These are phyloP conservation scores for Rhodotorula sp. DNA, from an alignment of 1,284 basidiomycete genomes.

Conservation along the genomic window DNA sequence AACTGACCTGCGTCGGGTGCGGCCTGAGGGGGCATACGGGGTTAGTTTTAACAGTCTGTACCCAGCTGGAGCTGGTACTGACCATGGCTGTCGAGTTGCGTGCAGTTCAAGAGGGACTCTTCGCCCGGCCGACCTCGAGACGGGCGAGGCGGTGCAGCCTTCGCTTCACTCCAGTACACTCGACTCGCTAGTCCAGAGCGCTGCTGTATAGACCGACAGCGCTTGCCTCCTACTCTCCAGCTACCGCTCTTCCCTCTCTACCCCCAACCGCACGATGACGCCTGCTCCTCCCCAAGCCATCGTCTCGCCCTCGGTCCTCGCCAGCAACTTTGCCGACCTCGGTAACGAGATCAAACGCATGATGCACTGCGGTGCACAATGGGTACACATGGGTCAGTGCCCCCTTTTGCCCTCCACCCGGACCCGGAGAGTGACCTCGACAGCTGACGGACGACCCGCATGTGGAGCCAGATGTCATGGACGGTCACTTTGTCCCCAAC, in stretches of 20 bases:
- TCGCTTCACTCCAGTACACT: too few relatives aligned
- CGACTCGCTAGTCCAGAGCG: too few relatives aligned
- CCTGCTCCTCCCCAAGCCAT: constrained; percentile 21
- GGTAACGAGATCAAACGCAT: constrained; percentile 87
- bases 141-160: not conserved
- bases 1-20: constrained; percentile 28
- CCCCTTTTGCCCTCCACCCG: not conserved
- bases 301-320: constrained; percentile 46
- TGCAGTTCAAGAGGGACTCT: not conserved
- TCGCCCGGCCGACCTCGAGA: not conserved
- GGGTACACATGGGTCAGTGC: constrained; percentile 88
- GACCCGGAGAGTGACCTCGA: not conserved
- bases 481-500: constrained; percentile 98
- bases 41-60: not conserved
- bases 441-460: too few relatives aligned
- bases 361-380: constrained; percentile 86
- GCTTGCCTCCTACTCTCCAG: too few relatives aligned
- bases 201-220: too few relatives aligned
- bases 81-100: constrained; percentile 3
- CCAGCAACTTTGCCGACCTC: constrained; percentile 87
- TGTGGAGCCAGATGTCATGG: constrained; percentile 76
- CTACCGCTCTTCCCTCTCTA: too few relatives aligned
- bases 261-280: too few relatives aligned
- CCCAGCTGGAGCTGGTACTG: not conserved
- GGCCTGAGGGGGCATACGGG: constrained; percentile 2